phyloP scores from a whole-genome alignment of 2,329 filamentous ascomycete species.

The Neurospora sp. region DNA sequence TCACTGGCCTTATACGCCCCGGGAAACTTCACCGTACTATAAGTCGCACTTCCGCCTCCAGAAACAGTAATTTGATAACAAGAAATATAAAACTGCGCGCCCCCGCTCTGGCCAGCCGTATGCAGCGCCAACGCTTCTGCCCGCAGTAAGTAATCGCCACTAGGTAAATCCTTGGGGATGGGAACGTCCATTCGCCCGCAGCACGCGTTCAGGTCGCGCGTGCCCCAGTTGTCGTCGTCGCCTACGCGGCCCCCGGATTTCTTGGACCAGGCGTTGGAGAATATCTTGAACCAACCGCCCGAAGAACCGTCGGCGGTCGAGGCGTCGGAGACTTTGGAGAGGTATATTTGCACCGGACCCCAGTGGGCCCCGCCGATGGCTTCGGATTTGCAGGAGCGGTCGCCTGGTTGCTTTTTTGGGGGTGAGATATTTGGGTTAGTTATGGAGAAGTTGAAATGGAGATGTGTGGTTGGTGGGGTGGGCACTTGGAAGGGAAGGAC shows the following conservation, averaged over 20 bases:
- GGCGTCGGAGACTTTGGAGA: slow-evolving; percentile 37
- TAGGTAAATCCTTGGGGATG: slow-evolving; percentile 22
- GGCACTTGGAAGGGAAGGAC: neutral
- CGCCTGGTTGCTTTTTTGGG: slow-evolving; percentile 26
- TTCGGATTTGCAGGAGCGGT: slow-evolving; percentile 33
- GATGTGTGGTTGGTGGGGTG: no score
- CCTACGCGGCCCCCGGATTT: slow-evolving; percentile 23
- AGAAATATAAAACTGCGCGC: slow-evolving; percentile 29
- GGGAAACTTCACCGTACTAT: slow-evolving; percentile 26
- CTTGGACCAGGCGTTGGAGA: slow-evolving; percentile 32
- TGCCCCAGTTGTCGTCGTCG: slow-evolving; percentile 37
- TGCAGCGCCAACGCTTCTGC: slow-evolving; percentile 41
- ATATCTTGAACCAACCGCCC: slow-evolving; percentile 41
- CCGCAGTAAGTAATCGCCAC: slow-evolving; percentile 35
- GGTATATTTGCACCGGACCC: slow-evolving; percentile 39
- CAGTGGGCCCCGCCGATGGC: slow-evolving; percentile 45
- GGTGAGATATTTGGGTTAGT: neutral
- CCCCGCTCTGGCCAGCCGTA: slow-evolving; percentile 25
- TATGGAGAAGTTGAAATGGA: neutral
- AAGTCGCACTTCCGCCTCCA: slow-evolving; percentile 19
- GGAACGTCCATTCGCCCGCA: slow-evolving; percentile 30
- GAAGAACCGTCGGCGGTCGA: slow-evolving; percentile 30
- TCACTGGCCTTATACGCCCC: slow-evolving; percentile 33
- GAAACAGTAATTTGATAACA: slow-evolving; percentile 28
- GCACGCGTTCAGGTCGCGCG: slow-evolving; percentile 30